These are phyloP conservation scores for Phaeosphaeria sp. DNA, from an alignment of 2,329 filamentous ascomycete genomes.

Conservation along the genomic window DNA sequence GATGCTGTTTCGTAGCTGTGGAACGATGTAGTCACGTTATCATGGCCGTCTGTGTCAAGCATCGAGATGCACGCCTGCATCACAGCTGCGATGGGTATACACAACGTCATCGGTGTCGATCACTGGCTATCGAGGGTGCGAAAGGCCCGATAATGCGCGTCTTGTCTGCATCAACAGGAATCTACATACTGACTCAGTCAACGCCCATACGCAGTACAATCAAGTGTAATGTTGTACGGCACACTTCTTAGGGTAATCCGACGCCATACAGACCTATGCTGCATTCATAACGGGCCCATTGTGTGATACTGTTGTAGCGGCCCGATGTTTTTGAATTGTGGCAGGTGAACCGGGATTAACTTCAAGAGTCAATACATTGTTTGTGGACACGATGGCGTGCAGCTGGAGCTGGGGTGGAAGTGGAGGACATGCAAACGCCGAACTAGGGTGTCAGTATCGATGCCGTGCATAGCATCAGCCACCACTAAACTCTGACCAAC, in stretches of 20 bases:
- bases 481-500: background rate
- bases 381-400: background rate
- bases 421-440: background rate
- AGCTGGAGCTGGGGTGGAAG: background rate
- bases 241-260: background rate
- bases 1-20: background rate
- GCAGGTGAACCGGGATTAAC: background rate
- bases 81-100: background rate
- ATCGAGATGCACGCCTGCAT: background rate
- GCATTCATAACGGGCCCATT: background rate
- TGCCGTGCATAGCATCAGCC: background rate
- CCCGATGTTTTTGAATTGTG: background rate
- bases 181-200: background rate
- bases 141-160: slow-evolving; percentile 2
- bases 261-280: background rate
- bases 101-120: slow-evolving; percentile 1
- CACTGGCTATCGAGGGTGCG: background rate
- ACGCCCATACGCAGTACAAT: background rate
- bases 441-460: background rate
- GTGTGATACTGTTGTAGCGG: background rate
- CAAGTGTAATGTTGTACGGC: background rate
- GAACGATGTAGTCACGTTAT: background rate
- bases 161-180: background rate
- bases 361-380: background rate
- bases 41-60: background rate